phyloP scores from a whole-genome alignment of 2,329 filamentous ascomycete species.

The Cladorrhinum sp. region DNA sequence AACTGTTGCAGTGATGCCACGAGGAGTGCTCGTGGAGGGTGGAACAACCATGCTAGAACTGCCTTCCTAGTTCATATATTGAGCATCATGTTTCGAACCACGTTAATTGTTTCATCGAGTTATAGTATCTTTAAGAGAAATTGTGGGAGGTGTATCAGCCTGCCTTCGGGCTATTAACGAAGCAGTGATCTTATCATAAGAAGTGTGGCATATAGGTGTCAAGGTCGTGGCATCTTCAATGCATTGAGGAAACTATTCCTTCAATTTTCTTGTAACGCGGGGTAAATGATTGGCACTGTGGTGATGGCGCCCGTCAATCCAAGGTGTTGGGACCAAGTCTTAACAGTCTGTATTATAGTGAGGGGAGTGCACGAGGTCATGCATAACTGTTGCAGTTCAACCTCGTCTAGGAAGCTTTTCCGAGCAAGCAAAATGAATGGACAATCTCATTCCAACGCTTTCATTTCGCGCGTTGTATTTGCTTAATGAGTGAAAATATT shows the following conservation, averaged over 20 bases:
- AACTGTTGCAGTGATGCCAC: too few relatives aligned
- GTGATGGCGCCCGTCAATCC: conserved; percentile 6
- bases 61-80: not conserved
- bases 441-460: not conserved
- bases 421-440: not conserved
- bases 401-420: conserved; percentile 5
- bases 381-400: not conserved
- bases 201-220: conserved; percentile 17
- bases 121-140: too few relatives aligned
- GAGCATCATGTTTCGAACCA: not conserved
- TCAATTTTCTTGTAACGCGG: conserved; percentile 16
- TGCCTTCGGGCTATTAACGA: conserved; percentile 16
- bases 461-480: not conserved
- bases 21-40: not conserved
- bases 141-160: conserved; percentile 3
- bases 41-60: too few relatives aligned
- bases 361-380: not conserved
- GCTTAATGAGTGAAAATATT: not conserved
- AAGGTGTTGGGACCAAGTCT: conserved; percentile 12
- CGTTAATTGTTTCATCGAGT: conserved; percentile 2
- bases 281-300: conserved; percentile 16
- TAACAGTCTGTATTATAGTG: conserved; percentile 15
- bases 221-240: conserved; percentile 4
- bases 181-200: conserved; percentile 20
- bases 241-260: conserved; percentile 14